Percentiles rank a stretch among this genome's conserved stretches.
Evolutionary conservation across 371 early-diverging fungal genomes (phyloP).

Genomic region (Sporodiniella umbellata): DNA sequence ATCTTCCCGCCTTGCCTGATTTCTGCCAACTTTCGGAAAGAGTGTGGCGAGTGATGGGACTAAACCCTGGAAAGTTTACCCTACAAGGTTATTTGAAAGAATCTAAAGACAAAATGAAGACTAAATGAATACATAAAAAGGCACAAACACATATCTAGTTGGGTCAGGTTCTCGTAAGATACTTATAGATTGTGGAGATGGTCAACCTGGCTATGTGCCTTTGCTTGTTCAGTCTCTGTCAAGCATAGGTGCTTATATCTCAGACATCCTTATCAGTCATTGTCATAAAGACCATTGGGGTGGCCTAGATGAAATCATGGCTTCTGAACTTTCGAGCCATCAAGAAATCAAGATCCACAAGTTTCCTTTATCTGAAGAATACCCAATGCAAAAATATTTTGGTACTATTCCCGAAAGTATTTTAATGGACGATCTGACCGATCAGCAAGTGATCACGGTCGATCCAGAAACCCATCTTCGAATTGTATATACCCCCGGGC

Average conservation of each 20-base stretch:
- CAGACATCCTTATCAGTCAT: conserved; percentile 75
- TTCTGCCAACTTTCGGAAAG: conserved; percentile 46
- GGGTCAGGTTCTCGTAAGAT: conserved; percentile 64
- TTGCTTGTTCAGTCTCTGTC: conserved; percentile 46
- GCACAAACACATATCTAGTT: conserved; percentile 82
- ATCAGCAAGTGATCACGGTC: conserved; percentile 47
- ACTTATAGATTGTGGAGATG: conserved; percentile 79
- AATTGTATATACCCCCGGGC: conserved; percentile 71
- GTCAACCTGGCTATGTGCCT: conserved; percentile 59
- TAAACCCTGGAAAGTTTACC: conserved; percentile 79
- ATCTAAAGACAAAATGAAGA: not conserved
- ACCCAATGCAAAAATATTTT: conserved; percentile 6
- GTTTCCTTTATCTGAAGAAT: conserved; percentile 12
- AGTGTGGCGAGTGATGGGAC: conserved; percentile 63
- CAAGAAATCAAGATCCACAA: conserved; percentile 28
- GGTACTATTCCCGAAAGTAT: conserved; percentile 24
- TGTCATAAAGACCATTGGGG: conserved; percentile 81
- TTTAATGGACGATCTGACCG: conserved; percentile 23
- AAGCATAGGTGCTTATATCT: conserved; percentile 39
- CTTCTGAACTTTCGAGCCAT: conserved; percentile 14
- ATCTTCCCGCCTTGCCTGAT: conserved; percentile 31
- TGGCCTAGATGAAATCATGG: conserved; percentile 57
- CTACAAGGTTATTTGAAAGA: conserved; percentile 56
- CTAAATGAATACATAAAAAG: conserved; percentile 12
- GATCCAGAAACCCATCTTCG: conserved; percentile 41